A percentile compares a stretch with the other conserved stretches of the same genome.
phyloP scores from a whole-genome alignment of 805 yeast genomes.

The Spathaspora passalidarum region DNA sequence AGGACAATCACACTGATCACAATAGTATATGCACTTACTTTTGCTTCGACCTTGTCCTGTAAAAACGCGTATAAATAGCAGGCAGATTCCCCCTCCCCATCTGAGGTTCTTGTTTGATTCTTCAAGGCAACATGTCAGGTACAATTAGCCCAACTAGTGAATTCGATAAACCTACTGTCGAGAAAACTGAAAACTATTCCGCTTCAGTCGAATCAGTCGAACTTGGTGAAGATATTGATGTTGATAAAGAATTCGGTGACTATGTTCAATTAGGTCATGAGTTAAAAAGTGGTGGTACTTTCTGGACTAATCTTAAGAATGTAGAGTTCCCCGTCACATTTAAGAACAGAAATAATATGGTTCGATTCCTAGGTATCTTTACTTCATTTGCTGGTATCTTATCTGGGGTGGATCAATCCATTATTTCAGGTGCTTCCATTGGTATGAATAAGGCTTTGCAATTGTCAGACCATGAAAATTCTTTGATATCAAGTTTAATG shows the following conservation, averaged over 20 bases:
- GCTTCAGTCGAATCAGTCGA: neutral
- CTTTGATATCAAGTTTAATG: constrained; percentile 58
- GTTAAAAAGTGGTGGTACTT: constrained; percentile 25
- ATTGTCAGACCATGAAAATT: constrained; percentile 41
- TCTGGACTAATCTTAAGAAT: constrained; percentile 34
- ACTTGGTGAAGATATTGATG: constrained; percentile 20
- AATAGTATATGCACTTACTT: neutral
- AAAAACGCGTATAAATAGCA: neutral
- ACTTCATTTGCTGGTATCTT: constrained; percentile 64
- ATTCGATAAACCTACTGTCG: neutral
- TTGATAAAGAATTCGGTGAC: constrained; percentile 33
- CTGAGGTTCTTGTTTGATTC: neutral
- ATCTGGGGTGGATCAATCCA: constrained; percentile 66
- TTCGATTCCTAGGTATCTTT: constrained; percentile 48
- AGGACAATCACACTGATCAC: neutral
- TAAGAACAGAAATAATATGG: constrained; percentile 45
- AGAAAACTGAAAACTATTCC: neutral
- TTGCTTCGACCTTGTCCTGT: neutral
- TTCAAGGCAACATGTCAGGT: neutral
- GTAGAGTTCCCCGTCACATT: constrained; percentile 41
- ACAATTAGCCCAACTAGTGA: neutral
- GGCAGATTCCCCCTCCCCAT: neutral
- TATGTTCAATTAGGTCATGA: constrained; percentile 30
- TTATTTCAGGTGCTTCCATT: constrained; percentile 61
- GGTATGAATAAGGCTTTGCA: constrained; percentile 44